These are phyloP conservation scores for Eucalyptus cladocalyx DNA, from an alignment of 345 rosid genomes.

Conservation along the genomic window DNA sequence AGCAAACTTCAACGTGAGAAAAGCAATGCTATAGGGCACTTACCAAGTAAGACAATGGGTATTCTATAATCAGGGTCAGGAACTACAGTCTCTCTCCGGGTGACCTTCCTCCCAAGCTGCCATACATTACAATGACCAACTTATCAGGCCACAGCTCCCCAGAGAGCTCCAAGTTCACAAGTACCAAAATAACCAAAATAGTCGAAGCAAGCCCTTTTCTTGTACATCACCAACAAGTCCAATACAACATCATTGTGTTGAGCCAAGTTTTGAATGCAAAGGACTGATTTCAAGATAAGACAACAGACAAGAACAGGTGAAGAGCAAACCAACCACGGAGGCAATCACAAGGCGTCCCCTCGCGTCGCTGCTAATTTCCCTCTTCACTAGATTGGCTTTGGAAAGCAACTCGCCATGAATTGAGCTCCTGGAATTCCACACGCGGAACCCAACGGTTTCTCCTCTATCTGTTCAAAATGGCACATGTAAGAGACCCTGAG, in stretches of 20 bases:
- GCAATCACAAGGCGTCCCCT: constrained; percentile 8
- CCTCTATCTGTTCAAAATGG: constrained; percentile 14
- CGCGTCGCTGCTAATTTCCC: background rate
- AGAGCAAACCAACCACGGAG: constrained; percentile 23
- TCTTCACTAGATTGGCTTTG: constrained; percentile 1
- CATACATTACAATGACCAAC: background rate
- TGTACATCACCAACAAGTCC: background rate
- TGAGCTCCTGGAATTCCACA: constrained; percentile 14
- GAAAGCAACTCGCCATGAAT: constrained; percentile 9
- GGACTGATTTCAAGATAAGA: background rate
- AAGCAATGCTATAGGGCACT: background rate
- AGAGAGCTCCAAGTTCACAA: background rate
- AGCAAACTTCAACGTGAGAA: background rate
- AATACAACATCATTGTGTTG: background rate
- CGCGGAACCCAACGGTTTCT: constrained; percentile 6
- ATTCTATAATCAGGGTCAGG: constrained; percentile 63
- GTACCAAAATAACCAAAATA: background rate
- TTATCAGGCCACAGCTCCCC: background rate
- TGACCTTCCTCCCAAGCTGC: constrained; percentile 39
- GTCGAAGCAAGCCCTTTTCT: background rate
- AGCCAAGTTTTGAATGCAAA: background rate
- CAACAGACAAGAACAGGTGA: background rate
- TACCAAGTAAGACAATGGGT: constrained; percentile 45
- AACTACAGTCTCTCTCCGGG: constrained; percentile 39
- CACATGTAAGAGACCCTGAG: background rate